phyloP scores from a whole-genome alignment of 371 early-diverging fungal genomes.

The Mortierella sp. region DNA sequence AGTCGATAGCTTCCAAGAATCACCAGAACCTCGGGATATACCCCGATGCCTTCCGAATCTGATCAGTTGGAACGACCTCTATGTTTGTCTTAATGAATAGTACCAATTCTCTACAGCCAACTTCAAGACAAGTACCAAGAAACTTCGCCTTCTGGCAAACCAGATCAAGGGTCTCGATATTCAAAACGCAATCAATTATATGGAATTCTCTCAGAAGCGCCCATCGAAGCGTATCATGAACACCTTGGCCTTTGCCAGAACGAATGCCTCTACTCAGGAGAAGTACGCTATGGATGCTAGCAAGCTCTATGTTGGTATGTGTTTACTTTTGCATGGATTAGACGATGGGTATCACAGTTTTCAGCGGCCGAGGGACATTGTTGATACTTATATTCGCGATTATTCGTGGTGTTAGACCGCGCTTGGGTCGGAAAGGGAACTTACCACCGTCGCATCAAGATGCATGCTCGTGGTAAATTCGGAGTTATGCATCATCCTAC shows the following conservation, averaged over 20 bases:
- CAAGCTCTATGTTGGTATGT: slow-evolving; percentile 64
- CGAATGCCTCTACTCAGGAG: slow-evolving; percentile 76
- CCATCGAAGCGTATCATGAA: slow-evolving; percentile 68
- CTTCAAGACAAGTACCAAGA: slow-evolving; percentile 81
- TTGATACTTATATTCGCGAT: not conserved
- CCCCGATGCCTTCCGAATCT: too few relatives aligned
- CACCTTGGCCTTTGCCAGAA: slow-evolving; percentile 78
- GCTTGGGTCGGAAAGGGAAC: slow-evolving; percentile 94
- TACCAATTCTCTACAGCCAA: slow-evolving; percentile 77
- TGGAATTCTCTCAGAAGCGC: slow-evolving; percentile 89
- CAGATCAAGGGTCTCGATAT: slow-evolving; percentile 83
- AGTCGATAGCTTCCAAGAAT: too few relatives aligned
- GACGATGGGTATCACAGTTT: too few relatives aligned
- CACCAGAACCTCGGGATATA: too few relatives aligned
- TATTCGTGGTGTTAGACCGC: slow-evolving; percentile 59
- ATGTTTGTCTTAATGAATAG: slow-evolving; percentile 48
- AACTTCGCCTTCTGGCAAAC: slow-evolving; percentile 84
- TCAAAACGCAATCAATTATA: slow-evolving; percentile 87
- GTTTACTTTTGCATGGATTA: not conserved
- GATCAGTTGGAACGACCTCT: too few relatives aligned
- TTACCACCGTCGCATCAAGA: slow-evolving; percentile 63
- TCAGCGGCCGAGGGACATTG: too few relatives aligned
- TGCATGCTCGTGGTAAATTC: slow-evolving; percentile 87
- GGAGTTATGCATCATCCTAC: too few relatives aligned
- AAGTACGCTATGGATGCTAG: slow-evolving; percentile 68